Base-by-base conservation (phyloP, 768 basidiomycete species). In the Kwoniella dejecticola region DNA sequence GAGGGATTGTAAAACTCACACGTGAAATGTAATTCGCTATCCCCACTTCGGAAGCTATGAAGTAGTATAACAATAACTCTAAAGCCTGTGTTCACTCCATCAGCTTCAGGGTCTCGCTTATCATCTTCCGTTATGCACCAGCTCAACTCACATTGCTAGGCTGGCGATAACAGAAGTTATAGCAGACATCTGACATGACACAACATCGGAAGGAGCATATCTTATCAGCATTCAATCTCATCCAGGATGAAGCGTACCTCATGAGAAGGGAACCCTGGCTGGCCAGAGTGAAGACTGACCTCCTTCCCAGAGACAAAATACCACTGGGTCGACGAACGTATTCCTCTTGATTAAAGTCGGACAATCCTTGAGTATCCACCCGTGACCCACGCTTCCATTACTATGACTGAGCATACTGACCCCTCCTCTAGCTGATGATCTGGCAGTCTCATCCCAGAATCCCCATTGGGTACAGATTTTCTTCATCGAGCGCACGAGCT, bases 231-330 rank as follows among this genome's bases (percentile, higher is more conserved):
- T n/a, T n/a, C n/a, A n/a, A n/a, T n/a, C n/a, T n/a, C n/a, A n/a
- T n/a, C n/a, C n/a, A n/a, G n/a, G n/a, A n/a, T n/a, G n/a, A n/a
- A n/a, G n/a, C n/a, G n/a, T n/a, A n/a, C n/a, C n/a, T n/a, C n/a
- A n/a, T n/a, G n/a, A n/a, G n/a, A n/a, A n/a, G n/a, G n/a, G n/a
- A n/a, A n/a, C n/a, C n/a, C n/a, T n/a, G n/a, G n/a, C n/a, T n/a
- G n/a, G n/a, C n/a, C n/a, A n/a, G n/a, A n/a, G n/a, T 19, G 42
- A n/a, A 48, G 5, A 82, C 84, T 61, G 69, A 88, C 89, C 88
- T 62, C 91, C 92, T 84, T 96, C 93, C 92, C 92, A 97, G 5
- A 88, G 86, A 77, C 91, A 93, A 78, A 93, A 91, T 0, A 88
- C 74, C 59, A 80, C 79, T 8, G 94, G 91, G 72, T 98, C 94